Base-by-base conservation (phyloP, 2,329 filamentous ascomycete genomes). In the Orbilia ellipsospora region DNA sequence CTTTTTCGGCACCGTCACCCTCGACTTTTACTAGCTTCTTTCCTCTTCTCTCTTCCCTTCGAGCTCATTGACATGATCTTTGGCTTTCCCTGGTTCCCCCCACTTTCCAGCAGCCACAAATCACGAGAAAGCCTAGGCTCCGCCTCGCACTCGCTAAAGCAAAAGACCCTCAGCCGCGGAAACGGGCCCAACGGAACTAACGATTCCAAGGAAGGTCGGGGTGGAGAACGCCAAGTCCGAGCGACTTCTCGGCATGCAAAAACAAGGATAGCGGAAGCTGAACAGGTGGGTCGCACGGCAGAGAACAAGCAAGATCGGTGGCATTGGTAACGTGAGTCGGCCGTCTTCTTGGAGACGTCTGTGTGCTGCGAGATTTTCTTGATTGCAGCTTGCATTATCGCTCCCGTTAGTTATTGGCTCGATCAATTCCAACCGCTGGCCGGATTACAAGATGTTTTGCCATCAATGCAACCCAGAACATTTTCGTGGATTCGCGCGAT, bases 281-380 rank as follows among this genome's bases (percentile, higher is more conserved):
- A 74, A 57, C 10, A 54, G 55, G 70, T 74, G 57, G 63, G 70
- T 74, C 70, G 44, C 60, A 72, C 67, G 60, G 67, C 60, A 65
- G 67, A 72, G 44, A 23, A 59, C 31, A 36, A 36, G 31, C 31
- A 36, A 36, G 31, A 36, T 36, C 31, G 31, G 31, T 36, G 31
- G 31, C 31, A 36, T 36, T 36, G 44, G 44, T 13, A 28, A 16
- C 50, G 20, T 16, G 16, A 62, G 6, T n/a, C 7, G 42, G 16
- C 56, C 52, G 62, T 66, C 62, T 40, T 15, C 15, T 10, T 16
- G 62, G n/a, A 56, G 62, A 66, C 62, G 62, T 20, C 10, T 31
- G 20, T 36, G 20, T 31, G 8, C 20, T 44, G 28, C 28, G 40
- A 65, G 18, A 31, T 61, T 61, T 36, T 50, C 4, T 45, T 45